Percentiles rank a stretch among this genome's conserved stretches.
Conservation (phyloP, 2,329 filamentous ascomycete species). For the Cercospora canescens region DNA sequence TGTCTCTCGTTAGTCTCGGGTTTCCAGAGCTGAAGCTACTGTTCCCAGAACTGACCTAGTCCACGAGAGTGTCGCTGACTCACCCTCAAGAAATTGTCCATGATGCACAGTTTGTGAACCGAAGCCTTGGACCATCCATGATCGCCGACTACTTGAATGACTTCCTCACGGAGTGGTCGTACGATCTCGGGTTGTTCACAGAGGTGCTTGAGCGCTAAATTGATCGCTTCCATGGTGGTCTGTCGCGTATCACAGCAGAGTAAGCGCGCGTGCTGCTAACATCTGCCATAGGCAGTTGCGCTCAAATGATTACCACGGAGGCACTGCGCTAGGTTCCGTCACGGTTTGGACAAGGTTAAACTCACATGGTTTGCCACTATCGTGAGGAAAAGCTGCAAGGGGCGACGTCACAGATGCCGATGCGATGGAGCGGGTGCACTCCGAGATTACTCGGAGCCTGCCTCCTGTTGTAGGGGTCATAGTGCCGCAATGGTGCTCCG, state of each 20-base stretch:
- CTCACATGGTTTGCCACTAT: too few relatives aligned
- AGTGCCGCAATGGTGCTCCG: conserved; percentile 34
- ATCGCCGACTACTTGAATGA: conserved; percentile 24
- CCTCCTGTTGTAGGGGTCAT: too few relatives aligned
- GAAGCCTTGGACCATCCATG: conserved; percentile 30
- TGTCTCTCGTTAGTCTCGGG: conserved; percentile 2
- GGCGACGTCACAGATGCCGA: too few relatives aligned
- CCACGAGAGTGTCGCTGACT: conserved; percentile 21
- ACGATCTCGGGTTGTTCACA: conserved; percentile 28
- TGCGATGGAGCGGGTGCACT: too few relatives aligned
- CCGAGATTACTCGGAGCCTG: too few relatives aligned
- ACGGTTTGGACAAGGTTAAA: too few relatives aligned
- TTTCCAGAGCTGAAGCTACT: not conserved
- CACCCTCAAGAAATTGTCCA: conserved; percentile 32
- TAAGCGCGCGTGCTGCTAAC: too few relatives aligned
- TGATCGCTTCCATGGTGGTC: conserved; percentile 42
- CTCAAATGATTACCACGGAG: too few relatives aligned
- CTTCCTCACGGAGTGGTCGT: conserved; percentile 30
- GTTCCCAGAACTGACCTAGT: conserved; percentile 3
- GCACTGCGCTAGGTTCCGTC: too few relatives aligned
- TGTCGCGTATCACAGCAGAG: conserved; percentile 27
- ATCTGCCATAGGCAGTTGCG: too few relatives aligned
- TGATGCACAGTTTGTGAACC: conserved; percentile 30
- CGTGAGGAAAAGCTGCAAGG: too few relatives aligned
- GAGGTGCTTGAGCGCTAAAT: conserved; percentile 22